Evolutionary conservation across 306 rosid species (phyloP).

Genomic region (Ochetophila trinervis): DNA sequence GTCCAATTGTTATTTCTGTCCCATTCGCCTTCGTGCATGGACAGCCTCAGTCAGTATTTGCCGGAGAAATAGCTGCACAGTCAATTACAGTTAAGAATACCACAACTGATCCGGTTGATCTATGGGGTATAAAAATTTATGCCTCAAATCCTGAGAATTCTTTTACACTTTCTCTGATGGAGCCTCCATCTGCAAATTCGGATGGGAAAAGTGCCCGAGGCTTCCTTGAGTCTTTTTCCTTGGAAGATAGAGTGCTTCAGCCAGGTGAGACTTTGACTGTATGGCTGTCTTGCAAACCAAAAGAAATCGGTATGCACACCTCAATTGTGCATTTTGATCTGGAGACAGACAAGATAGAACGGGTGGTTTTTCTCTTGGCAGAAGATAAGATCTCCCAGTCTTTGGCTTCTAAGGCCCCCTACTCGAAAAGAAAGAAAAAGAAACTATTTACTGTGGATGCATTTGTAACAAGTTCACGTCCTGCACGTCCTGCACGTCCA

Average conservation of each 20-base stretch:
- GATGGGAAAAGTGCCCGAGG: conserved; percentile 28
- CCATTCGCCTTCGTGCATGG: conserved; percentile 69
- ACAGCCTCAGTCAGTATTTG: conserved; percentile 57
- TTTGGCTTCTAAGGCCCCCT: conserved; percentile 59
- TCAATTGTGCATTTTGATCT: conserved; percentile 65
- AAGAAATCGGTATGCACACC: conserved; percentile 70
- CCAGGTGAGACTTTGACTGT: conserved; percentile 59
- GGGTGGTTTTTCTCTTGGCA: conserved; percentile 70
- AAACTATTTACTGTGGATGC: conserved; percentile 41
- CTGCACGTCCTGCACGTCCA: conserved; percentile 28
- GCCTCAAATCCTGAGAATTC: conserved; percentile 72
- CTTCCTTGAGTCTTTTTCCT: conserved; percentile 52
- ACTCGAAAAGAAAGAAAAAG: conserved; percentile 50
- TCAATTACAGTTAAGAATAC: conserved; percentile 60
- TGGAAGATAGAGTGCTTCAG: conserved; percentile 85
- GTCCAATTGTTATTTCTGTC: conserved; percentile 50
- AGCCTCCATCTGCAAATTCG: conserved; percentile 55
- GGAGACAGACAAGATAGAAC: conserved; percentile 63
- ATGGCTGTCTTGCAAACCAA: conserved; percentile 90
- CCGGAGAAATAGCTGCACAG: conserved; percentile 54
- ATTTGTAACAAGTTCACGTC: conserved; percentile 48
- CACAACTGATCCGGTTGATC: conserved; percentile 58
- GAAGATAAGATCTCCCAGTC: conserved; percentile 80
- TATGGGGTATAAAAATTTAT: conserved; percentile 73
- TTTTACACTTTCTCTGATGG: conserved; percentile 73